phyloP scores from a whole-genome alignment of 768 basidiomycete genomes.

The Auricularia cornea region DNA sequence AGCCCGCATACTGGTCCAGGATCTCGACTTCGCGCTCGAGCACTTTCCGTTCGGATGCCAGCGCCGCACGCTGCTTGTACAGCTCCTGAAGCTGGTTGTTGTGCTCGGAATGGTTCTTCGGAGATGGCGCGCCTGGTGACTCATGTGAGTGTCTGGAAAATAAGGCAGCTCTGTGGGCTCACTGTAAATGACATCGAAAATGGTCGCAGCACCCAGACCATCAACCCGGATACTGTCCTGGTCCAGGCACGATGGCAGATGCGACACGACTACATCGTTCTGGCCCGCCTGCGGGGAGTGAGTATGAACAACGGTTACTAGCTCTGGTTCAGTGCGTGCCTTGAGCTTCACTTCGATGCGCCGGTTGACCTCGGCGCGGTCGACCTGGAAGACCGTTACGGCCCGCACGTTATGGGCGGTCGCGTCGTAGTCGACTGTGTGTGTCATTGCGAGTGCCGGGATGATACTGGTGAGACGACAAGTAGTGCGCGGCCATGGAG shows the following conservation, averaged over 20 bases:
- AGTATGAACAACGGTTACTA: too few relatives aligned
- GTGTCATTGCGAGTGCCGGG: not conserved
- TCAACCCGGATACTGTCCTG: conserved; percentile 46
- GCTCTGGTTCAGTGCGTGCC: not conserved
- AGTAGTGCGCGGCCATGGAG: too few relatives aligned
- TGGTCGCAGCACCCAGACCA: conserved; percentile 37
- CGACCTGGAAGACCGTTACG: conserved; percentile 6
- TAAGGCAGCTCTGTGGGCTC: too few relatives aligned
- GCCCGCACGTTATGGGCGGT: not conserved
- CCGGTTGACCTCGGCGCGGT: conserved; percentile 7
- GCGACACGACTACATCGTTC: conserved; percentile 41
- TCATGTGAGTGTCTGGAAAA: too few relatives aligned
- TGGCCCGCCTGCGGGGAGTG: conserved; percentile 48
- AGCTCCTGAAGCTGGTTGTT: conserved; percentile 1
- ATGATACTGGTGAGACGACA: not conserved
- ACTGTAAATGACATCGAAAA: conserved; percentile 48
- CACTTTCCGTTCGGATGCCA: conserved; percentile 13
- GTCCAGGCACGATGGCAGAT: conserved; percentile 43
- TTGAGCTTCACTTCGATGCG: conserved; percentile 4
- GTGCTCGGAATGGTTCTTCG: conserved; percentile 17
- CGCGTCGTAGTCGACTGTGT: conserved; percentile 5
- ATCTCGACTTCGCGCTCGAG: conserved; percentile 34
- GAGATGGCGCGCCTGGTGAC: conserved; percentile 17
- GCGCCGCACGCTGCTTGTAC: not conserved
- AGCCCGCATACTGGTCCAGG: conserved; percentile 36